Base-by-base conservation (phyloP, 345 rosid genomes). In the Gossypium herbaceum region DNA sequence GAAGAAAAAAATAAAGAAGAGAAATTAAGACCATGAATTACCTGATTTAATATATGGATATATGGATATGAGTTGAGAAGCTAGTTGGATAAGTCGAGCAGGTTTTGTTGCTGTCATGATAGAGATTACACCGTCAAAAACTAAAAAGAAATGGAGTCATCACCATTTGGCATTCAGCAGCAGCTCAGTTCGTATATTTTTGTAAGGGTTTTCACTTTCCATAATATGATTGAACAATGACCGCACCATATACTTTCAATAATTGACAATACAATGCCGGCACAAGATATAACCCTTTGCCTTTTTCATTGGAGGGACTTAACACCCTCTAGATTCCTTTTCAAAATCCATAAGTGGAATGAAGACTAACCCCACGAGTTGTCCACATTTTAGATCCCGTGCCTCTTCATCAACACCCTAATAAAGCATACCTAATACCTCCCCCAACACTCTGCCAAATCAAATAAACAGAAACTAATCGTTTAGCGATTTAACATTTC, bases 41-140 rank as follows among this genome's bases (percentile, higher is more conserved):
- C 7, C 41, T 34, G 41, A 34, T 34, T 91, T 29, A 29, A 34
- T 34, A 34, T 34, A 34, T 88, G 84, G 80, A n/a, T 17, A 8
- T 54, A 19, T 54, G 58, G 58, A 54, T 54, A 16, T 17, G 58
- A 16, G 41, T 4, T n/a, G 1, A 54, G 19, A 54, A 17, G 20
- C 2, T 17, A 15, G 57, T 17, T 54, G 56, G 1, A 17, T 13
- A 54, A 17, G 22, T 54, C 20, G 10, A 54, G 22, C 58, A 17
- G 57, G 58, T 54, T 54, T 17, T 17, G 58, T 54, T 54, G 58
- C 58, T 54, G 7, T 54, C 58, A 54, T 17, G 58, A 54, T 54
- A 54, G 57, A 54, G 57, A 54, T 54, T 15, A 17, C 9, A 19
- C 20, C 0, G 6, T 55, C 43, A 68, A 68, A 68, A 47, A 39